Base-by-base conservation (phyloP, 805 yeast genomes). In the Saccharomycopsis malanga region DNA sequence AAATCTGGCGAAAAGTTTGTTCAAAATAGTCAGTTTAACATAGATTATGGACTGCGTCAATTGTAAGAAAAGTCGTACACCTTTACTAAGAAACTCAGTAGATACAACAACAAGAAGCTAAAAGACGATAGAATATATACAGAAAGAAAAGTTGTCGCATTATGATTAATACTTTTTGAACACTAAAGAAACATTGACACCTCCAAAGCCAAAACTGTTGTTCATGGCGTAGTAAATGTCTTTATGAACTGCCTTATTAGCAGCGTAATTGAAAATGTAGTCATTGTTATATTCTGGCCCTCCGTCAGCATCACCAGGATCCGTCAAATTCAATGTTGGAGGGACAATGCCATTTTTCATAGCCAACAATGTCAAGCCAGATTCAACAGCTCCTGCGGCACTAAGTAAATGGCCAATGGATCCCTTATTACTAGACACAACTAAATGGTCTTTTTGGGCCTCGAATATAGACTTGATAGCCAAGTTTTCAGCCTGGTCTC, bases 171-270 rank as follows among this genome's bases (percentile, higher is more conserved):
- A 45, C 22, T 64, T 69, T 27, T 68, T 67, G 53, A 81, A 75
- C 38, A 80, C 71, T 2, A 93, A 58, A 2, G 94, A 74, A 4
- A 94, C 82, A 62, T 93, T 93, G 4, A 94, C 87, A 6, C 99
- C 99, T 5, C 99, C 99, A 67, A 93, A 93, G 0, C 98, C 99
- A 66, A 94, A 91, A 56, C 96, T 87, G 59, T 93, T 93, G 41
- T 87, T 77, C 56, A 93, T 52, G 0, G 91, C 97, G 53, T 75
- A 71, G 2, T 72, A 57, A 3, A 84, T 60, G 2, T 61, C 56
- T 21, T 61, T 68, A 38, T 67, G 58, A n/a, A 63, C 57, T 7
- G 83, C 69, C 10, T 57, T 53, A 29, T 74, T 66, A 1, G 76
- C 72, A 4, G 83, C 81, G 56, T 82, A 83, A 58, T 84, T 80